These are phyloP conservation scores for Backusella westeae DNA, from an alignment of 192 early-diverging fungal genomes.

Conservation along the genomic window DNA sequence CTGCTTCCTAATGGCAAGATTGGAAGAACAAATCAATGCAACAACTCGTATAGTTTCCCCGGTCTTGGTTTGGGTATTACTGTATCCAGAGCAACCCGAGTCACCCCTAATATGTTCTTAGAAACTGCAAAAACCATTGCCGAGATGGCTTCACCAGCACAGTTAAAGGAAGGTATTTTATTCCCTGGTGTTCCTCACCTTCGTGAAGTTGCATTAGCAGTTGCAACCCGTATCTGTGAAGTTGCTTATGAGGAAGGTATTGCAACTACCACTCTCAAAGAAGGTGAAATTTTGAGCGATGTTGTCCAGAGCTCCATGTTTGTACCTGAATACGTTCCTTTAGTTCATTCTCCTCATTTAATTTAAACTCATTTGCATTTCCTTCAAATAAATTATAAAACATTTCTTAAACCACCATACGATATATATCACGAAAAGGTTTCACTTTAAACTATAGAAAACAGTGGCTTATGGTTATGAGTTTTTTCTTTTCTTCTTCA, in stretches of 20 bases:
- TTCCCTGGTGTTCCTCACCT: conserved; percentile 50
- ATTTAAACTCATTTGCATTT: conserved; percentile 9
- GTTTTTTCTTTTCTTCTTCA: not conserved
- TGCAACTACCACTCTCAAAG: conserved; percentile 41
- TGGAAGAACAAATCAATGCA: conserved; percentile 48
- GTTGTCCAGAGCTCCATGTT: conserved; percentile 54
- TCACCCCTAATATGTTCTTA: conserved; percentile 53
- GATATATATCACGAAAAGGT: not conserved
- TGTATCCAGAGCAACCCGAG: conserved; percentile 44
- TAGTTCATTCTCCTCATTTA: conserved; percentile 28
- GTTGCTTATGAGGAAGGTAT: conserved; percentile 51
- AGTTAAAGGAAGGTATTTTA: conserved; percentile 47
- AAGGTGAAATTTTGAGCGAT: conserved; percentile 42
- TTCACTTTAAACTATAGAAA: not conserved
- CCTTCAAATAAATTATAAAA: not conserved
- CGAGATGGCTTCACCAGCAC: conserved; percentile 45
- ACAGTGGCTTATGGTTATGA: not conserved
- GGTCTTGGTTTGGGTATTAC: conserved; percentile 56
- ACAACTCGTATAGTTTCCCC: conserved; percentile 48
- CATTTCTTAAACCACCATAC: not conserved
- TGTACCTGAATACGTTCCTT: conserved; percentile 51
- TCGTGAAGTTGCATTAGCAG: conserved; percentile 45
- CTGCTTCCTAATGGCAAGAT: conserved; percentile 42
- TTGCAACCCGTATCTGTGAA: conserved; percentile 48
- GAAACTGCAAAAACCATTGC: conserved; percentile 54